Evolutionary conservation across 768 basidiomycete species (phyloP), one percentile per base, ranked within the genome.

Genomic region (Tricholoma terreum): DNA sequence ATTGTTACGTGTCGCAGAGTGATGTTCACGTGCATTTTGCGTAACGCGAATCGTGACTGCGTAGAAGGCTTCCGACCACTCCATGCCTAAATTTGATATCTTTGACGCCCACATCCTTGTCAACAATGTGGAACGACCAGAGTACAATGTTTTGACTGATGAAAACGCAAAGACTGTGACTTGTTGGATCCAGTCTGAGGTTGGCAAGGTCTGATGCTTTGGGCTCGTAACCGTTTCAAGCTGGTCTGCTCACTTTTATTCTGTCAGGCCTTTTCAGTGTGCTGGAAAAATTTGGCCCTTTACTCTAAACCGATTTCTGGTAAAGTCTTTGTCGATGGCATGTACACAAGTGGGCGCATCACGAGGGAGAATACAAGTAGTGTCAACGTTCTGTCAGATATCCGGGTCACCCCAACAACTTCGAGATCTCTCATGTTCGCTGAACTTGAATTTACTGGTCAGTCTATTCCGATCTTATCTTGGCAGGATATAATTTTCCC

Each of bases 161-260:
- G 52, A 63, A 48, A 52, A 40, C 8, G n/a, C 35, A 12, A 62
- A 50, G 24, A 49, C 51, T 2, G 60, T 61, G 1, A 62, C 58
- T 31, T 67, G 67, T 34, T 68, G 65, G 65, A 62, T 68, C 12
- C 55, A 61, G 14, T 68, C 67, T 14, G 58, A 64, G 54, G 61
- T 60, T 15, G 67, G 65, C 5, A 66, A 65, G 59, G 67, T 66
- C 11, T 19, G 54, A 36, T 15, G 4, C 17, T n/a, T 36, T 45
- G 19, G 4, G 21, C 31, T n/a, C 34, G 19, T 27, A 27, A 27
- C 24, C 24, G 36, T 9, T 56, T 36, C 15, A 6, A 22, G 27
- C 14, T 42, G 27, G 34, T 42, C 10, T 14, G 50, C 15, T 17
- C 4, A 35, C 12, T 8, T 8, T n/a, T 34, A 31, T 4, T 19